Evolutionary conservation across 805 yeast genomes (phyloP).

Genomic region (Teunomyces tritomae): DNA sequence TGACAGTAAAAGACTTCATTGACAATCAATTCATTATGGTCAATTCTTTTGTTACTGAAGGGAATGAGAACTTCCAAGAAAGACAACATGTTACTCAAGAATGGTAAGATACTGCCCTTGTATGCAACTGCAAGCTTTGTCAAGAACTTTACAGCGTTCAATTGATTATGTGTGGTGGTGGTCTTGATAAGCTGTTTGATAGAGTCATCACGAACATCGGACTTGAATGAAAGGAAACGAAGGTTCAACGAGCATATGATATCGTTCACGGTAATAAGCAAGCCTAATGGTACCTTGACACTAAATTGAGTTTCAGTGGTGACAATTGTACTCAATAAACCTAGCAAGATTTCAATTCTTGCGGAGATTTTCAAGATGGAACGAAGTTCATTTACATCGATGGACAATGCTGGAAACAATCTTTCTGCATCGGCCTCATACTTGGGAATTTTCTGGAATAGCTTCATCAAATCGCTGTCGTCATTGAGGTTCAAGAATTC

Average conservation of each 20-base stretch:
- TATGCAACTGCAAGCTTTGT: slow-evolving; percentile 31
- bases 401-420: slow-evolving; percentile 29
- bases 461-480: slow-evolving; percentile 47
- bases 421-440: slow-evolving; percentile 8
- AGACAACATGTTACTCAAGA: slow-evolving; percentile 48
- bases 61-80: slow-evolving; percentile 61
- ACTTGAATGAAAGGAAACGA: slow-evolving; percentile 52
- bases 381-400: slow-evolving; percentile 58
- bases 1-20: slow-evolving; percentile 43
- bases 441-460: slow-evolving; percentile 36
- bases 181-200: slow-evolving; percentile 43
- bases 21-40: slow-evolving; percentile 28
- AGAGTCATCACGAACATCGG: slow-evolving; percentile 56
- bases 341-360: slow-evolving; percentile 47
- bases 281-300: slow-evolving; percentile 63
- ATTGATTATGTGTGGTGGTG: slow-evolving; percentile 46
- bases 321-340: slow-evolving; percentile 37
- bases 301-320: slow-evolving; percentile 53
- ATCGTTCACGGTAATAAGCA: slow-evolving; percentile 50
- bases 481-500: slow-evolving; percentile 57
- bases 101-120: slow-evolving; percentile 44
- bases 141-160: slow-evolving; percentile 44
- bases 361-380: slow-evolving; percentile 51
- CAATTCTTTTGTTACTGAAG: slow-evolving; percentile 35
- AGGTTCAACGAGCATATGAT: slow-evolving; percentile 53